Evolutionary conservation across 2,329 filamentous ascomycete species (phyloP).

Genomic region (Juglanconis sp.): DNA sequence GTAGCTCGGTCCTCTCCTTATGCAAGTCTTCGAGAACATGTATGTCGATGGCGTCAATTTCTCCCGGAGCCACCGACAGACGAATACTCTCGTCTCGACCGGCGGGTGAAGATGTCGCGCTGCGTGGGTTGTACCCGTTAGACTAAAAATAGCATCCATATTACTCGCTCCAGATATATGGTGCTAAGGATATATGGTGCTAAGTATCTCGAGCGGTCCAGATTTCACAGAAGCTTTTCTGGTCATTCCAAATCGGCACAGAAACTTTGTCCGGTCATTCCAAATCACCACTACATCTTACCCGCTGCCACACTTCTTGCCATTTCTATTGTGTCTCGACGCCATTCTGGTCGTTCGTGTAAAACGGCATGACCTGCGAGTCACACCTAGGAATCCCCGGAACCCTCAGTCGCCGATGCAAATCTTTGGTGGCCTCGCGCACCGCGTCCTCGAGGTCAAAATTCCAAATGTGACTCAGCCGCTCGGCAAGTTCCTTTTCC

Average conservation of each 20-base stretch:
- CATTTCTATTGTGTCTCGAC: slow-evolving; percentile 3
- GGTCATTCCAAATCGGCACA: not conserved
- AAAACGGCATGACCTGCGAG: slow-evolving; percentile 17
- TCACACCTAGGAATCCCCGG: slow-evolving; percentile 8
- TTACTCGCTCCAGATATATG: not conserved
- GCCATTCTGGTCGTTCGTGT: slow-evolving; percentile 9
- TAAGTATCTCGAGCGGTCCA: too few relatives aligned
- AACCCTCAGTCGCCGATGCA: slow-evolving; percentile 8
- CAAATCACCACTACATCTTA: not conserved
- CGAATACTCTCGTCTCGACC: not conserved
- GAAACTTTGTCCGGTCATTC: not conserved
- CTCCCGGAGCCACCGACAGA: too few relatives aligned
- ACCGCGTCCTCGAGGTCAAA: slow-evolving; percentile 10
- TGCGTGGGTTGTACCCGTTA: not conserved
- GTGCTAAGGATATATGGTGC: too few relatives aligned
- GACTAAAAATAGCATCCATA: not conserved
- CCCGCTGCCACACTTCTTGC: not conserved
- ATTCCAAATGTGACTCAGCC: slow-evolving; percentile 13
- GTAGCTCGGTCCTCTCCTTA: too few relatives aligned
- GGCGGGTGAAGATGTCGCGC: not conserved
- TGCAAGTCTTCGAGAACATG: too few relatives aligned
- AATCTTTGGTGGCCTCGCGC: slow-evolving; percentile 13
- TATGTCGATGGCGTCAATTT: too few relatives aligned
- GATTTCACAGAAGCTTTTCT: not conserved
- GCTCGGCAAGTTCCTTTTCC: slow-evolving; percentile 22